Evolutionary conservation across 257 asterid genomes (phyloP).

Genomic region (Capsicum rhomboideum): DNA sequence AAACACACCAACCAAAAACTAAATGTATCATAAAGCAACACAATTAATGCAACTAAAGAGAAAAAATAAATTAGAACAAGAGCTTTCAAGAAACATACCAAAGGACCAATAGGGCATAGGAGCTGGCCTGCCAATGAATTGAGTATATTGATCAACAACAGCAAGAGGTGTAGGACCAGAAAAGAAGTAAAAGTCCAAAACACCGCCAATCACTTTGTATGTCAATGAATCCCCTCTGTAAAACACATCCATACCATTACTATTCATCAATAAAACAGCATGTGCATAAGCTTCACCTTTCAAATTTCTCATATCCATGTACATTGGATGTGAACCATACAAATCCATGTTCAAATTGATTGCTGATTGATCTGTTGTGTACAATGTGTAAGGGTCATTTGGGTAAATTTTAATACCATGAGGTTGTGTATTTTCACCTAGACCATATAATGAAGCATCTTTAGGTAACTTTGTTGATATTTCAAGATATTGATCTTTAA

Average conservation of each 20-base stretch:
- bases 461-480: slow-evolving; percentile 70
- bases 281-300: slow-evolving; percentile 58
- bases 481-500: slow-evolving; percentile 91
- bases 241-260: slow-evolving; percentile 96
- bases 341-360: slow-evolving; percentile 69
- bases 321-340: slow-evolving; percentile 94
- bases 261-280: slow-evolving; percentile 70
- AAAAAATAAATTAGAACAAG: background rate
- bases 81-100: slow-evolving; percentile 34
- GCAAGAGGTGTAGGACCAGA: slow-evolving; percentile 82
- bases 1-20: background rate
- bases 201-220: slow-evolving; percentile 89
- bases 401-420: slow-evolving; percentile 79
- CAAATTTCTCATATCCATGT: slow-evolving; percentile 77
- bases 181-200: slow-evolving; percentile 86
- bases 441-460: slow-evolving; percentile 74
- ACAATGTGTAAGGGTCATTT: slow-evolving; percentile 69
- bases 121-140: slow-evolving; percentile 80
- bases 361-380: slow-evolving; percentile 73
- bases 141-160: slow-evolving; percentile 85
- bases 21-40: background rate
- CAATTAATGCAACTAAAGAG: background rate
- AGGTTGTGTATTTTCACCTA: slow-evolving; percentile 87
- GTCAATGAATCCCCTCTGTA: slow-evolving; percentile 78
- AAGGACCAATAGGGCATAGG: slow-evolving; percentile 98